These are phyloP conservation scores for Blastobotrys buckinghamii DNA, from an alignment of 1,139 yeast species.

Conservation along the genomic window DNA sequence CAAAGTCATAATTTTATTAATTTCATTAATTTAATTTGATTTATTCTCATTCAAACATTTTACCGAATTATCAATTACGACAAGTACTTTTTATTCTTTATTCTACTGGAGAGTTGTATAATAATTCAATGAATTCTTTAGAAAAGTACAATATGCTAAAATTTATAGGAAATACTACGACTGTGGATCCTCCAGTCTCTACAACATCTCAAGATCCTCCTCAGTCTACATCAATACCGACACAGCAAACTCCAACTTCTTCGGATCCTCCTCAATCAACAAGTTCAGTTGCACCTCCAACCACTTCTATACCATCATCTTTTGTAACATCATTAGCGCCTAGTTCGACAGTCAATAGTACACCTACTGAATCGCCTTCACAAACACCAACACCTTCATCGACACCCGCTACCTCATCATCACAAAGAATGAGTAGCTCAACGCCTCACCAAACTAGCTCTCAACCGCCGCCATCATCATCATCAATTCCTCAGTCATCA, in stretches of 20 bases:
- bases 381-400: not conserved
- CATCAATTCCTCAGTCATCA: too few species aligned
- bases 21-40: not conserved
- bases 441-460: too few species aligned
- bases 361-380: not conserved
- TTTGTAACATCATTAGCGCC: not conserved
- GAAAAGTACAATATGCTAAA: not conserved
- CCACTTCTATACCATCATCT: not conserved
- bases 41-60: not conserved
- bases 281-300: conserved; percentile 2
- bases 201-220: too few species aligned
- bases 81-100: not conserved
- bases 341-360: too few species aligned
- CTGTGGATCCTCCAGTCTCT: not conserved
- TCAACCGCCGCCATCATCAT: too few species aligned
- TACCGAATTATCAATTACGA: not conserved
- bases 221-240: not conserved
- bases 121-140: not conserved
- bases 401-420: not conserved
- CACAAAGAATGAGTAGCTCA: not conserved
- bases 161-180: not conserved
- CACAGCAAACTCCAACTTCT: not conserved
- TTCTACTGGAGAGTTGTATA: not conserved
- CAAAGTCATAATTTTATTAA: too few species aligned
- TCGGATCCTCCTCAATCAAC: not conserved